Percentiles rank a stretch among this genome's conserved stretches.
These are phyloP conservation scores for Candida odintsovae DNA, from an alignment of 805 yeast genomes.

Conservation along the genomic window DNA sequence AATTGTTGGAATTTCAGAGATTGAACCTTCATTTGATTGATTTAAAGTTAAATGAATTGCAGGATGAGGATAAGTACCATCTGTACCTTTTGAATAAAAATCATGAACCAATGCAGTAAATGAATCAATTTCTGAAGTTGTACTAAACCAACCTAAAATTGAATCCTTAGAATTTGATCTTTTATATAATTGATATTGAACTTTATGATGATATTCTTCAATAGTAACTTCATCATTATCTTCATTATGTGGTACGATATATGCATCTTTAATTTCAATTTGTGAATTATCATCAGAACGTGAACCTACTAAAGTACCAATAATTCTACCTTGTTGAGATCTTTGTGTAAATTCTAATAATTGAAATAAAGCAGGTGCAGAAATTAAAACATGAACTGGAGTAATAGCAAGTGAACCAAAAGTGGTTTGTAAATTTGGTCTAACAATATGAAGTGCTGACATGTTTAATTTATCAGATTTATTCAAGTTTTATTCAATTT, in stretches of 20 bases:
- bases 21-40: slow-evolving; percentile 33
- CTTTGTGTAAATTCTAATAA: slow-evolving; percentile 66
- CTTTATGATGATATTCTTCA: slow-evolving; percentile 69
- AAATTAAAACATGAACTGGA: slow-evolving; percentile 51
- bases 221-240: slow-evolving; percentile 70
- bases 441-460: slow-evolving; percentile 21
- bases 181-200: slow-evolving; percentile 65
- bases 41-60: slow-evolving; percentile 76
- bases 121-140: slow-evolving; percentile 54
- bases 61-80: slow-evolving; percentile 67
- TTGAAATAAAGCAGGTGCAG: slow-evolving; percentile 69
- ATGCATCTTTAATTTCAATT: slow-evolving; percentile 68
- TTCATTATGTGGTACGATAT: slow-evolving; percentile 76
- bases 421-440: slow-evolving; percentile 21
- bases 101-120: slow-evolving; percentile 77
- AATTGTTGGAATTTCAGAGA: slow-evolving; percentile 41
- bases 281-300: slow-evolving; percentile 80
- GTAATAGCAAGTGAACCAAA: slow-evolving; percentile 24
- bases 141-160: slow-evolving; percentile 83
- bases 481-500: background rate
- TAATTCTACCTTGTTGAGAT: slow-evolving; percentile 55
- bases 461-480: too few relatives aligned
- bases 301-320: slow-evolving; percentile 77
- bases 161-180: slow-evolving; percentile 73
- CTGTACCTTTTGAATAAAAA: slow-evolving; percentile 64